Conservation (phyloP, 2,329 filamentous ascomycete genomes). For the Fusarium buharicum region DNA sequence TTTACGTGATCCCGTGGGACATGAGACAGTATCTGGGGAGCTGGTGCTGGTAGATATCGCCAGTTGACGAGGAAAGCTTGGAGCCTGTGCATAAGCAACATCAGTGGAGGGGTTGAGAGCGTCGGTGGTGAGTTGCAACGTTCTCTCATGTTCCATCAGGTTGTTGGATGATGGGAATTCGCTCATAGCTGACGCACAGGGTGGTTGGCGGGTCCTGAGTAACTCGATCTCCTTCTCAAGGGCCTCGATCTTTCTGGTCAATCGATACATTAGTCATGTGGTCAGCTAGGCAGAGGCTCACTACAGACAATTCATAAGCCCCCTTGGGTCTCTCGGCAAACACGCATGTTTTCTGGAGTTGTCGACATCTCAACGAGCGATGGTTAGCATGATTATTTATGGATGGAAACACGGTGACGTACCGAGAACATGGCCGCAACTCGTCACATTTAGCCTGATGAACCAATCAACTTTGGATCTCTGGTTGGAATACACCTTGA, state of each 20-base stretch:
- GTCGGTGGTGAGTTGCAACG: not conserved
- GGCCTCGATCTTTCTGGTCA: conserved; percentile 10
- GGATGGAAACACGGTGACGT: rapidly evolving
- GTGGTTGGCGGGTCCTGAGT: not conserved
- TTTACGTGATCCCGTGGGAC: not conserved
- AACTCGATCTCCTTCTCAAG: conserved; percentile 10
- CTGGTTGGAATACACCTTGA: rapidly evolving
- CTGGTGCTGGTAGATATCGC: not conserved
- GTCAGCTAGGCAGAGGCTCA: rapidly evolving
- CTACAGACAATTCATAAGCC: conserved; percentile 8
- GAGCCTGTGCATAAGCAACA: not conserved
- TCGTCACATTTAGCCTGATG: conserved; percentile 14
- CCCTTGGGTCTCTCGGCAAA: conserved; percentile 14
- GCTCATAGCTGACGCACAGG: not conserved
- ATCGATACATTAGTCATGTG: rapidly evolving
- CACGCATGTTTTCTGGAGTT: conserved; percentile 11
- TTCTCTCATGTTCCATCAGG: rapidly evolving
- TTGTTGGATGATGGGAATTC: not conserved
- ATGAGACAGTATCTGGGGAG: not conserved
- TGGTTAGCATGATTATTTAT: not conserved
- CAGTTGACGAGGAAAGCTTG: not conserved
- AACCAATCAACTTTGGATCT: not conserved
- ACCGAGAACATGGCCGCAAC: conserved; percentile 16
- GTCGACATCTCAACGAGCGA: not conserved
- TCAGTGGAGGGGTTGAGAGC: rapidly evolving